Base-by-base conservation (phyloP, 75 land plant genomes). In the Pinus tabuliformis region DNA sequence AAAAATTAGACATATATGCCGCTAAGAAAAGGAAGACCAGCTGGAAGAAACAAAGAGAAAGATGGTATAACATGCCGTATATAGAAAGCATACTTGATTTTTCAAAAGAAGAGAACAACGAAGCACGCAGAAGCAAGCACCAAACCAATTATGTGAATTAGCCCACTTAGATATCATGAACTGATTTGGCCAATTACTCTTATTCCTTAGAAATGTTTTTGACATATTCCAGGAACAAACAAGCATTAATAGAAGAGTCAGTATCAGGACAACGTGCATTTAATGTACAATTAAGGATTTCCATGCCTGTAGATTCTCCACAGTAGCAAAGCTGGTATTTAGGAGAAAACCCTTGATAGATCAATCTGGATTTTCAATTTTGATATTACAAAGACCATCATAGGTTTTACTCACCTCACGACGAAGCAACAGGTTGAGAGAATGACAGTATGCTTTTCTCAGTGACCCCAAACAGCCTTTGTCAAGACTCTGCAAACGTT, bases 371-470 rank as follows among this genome's bases (percentile, higher is more conserved):
- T 37, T 65, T 36, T 21, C 4, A 36, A 42, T 39, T 42, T 68
- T 21, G 42, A 20, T 39, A 42, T 42, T 68, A 68, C 52, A 42
- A n/a, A 36, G 45, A 18, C 18, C 28, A 15, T 17, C 39, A 17
- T 12, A 45, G n/a, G 13, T 28, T 36, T 21, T 30, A 16, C 90
- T 76, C 17, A 97, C 99, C 94, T 97, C 99, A 75, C 98, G 85
- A 30, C 99, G 91, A 66, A 97, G 91, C 80, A 97, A 85, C 77
- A 92, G 82, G 74, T 97, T 97, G 24, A 97, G 90, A 36, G 99
- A 95, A 66, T 87, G 90, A 81, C 98, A 95, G 77, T 97, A 97
- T 24, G 98, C 98, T 85, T 92, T 92, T 71, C 98, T 83, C 64
- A 97, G 61, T 54, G 96, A 86, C 64, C 84, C 94, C 94, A 97